phyloP scores from a whole-genome alignment of 441 rosid species.

The Eruca vesicaria region DNA sequence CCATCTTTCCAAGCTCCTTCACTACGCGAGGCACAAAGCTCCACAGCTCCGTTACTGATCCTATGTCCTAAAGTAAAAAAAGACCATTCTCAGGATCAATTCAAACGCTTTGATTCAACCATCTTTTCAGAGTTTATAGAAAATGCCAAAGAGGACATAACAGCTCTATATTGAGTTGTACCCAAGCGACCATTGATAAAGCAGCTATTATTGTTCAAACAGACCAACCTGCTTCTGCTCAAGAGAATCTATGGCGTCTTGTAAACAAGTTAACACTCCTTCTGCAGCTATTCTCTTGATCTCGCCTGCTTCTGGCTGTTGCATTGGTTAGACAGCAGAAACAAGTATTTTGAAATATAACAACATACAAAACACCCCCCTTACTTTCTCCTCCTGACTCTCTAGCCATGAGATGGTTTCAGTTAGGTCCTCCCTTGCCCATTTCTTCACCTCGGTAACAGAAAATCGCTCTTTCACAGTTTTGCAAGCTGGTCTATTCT shows the following conservation, averaged over 20 bases:
- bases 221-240: slow-evolving; percentile 66
- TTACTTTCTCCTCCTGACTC: slow-evolving; percentile 84
- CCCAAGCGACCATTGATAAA: background rate
- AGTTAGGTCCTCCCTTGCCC: slow-evolving; percentile 75
- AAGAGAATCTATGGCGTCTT: slow-evolving; percentile 85
- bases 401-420: slow-evolving; percentile 81
- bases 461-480: slow-evolving; percentile 41
- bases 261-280: slow-evolving; percentile 89
- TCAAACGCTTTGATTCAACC: slow-evolving; percentile 3
- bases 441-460: slow-evolving; percentile 60
- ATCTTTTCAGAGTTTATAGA: background rate
- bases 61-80: slow-evolving; percentile 49
- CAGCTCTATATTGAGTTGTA: background rate
- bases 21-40: slow-evolving; percentile 78
- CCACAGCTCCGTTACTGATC: slow-evolving; percentile 68
- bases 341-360: background rate
- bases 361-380: slow-evolving; percentile 9
- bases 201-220: slow-evolving; percentile 1
- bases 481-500: slow-evolving; percentile 40
- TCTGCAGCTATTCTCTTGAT: slow-evolving; percentile 78
- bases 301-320: slow-evolving; percentile 88
- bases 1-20: slow-evolving; percentile 66
- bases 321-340: slow-evolving; percentile 18
- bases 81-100: slow-evolving; percentile 4
- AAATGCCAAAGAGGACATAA: background rate